A percentile compares a stretch with the other conserved stretches of the same genome.
phyloP scores from a whole-genome alignment of 179 eudicot species.

The Beta corolliflora region DNA sequence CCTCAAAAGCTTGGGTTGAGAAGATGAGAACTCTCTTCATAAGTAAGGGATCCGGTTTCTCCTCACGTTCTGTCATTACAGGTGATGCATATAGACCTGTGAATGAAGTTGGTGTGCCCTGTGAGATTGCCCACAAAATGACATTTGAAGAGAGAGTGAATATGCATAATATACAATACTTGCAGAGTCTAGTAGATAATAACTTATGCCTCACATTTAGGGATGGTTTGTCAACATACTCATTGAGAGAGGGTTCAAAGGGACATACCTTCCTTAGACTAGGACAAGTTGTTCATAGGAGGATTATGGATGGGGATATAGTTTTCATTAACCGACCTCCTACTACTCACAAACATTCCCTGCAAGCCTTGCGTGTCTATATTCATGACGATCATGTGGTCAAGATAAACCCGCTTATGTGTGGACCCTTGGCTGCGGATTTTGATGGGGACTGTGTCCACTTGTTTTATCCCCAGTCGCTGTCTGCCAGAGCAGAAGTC shows the following conservation, averaged over 20 bases:
- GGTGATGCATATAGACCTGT: conserved; percentile 89
- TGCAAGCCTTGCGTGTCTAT: conserved; percentile 82
- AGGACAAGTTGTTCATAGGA: conserved; percentile 84
- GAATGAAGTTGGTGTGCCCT: conserved; percentile 85
- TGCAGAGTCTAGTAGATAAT: conserved; percentile 83
- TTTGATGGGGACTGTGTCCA: conserved; percentile 97
- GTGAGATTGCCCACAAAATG: conserved; percentile 85
- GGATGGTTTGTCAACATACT: conserved; percentile 75
- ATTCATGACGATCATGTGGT: conserved; percentile 89
- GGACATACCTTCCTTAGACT: conserved; percentile 87
- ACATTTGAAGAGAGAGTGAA: conserved; percentile 94
- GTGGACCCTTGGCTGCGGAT: conserved; percentile 93
- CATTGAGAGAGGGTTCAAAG: conserved; percentile 90
- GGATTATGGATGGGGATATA: conserved; percentile 93
- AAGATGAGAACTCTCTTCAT: conserved; percentile 93
- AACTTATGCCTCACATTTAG: conserved; percentile 76
- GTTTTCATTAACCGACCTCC: conserved; percentile 97
- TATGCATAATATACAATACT: conserved; percentile 59
- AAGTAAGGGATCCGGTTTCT: conserved; percentile 94
- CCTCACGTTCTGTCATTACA: conserved; percentile 93
- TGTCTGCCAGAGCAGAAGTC: conserved; percentile 95
- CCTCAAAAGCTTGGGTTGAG: conserved; percentile 96
- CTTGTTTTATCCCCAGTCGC: conserved; percentile 90
- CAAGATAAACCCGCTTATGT: conserved; percentile 86
- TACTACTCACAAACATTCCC: conserved; percentile 89